A percentile compares a stretch with the other conserved stretches of the same genome.
These are phyloP conservation scores for Syzygium aromaticum DNA, from an alignment of 345 rosid genomes.

Conservation along the genomic window DNA sequence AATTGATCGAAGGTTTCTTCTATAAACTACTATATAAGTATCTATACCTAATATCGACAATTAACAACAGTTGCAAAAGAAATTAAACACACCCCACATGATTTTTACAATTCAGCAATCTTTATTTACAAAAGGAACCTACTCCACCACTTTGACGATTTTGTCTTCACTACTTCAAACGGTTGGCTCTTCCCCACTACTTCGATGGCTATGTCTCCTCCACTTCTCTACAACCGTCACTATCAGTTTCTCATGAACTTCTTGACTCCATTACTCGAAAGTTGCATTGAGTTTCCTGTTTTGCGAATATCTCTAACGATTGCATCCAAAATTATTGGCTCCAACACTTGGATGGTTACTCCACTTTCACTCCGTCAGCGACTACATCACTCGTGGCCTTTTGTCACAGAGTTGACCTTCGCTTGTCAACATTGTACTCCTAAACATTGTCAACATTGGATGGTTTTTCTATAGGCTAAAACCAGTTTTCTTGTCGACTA, in stretches of 20 bases:
- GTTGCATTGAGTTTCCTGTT: neutral
- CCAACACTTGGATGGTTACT: neutral
- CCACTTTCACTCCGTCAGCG: neutral
- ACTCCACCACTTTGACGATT: neutral
- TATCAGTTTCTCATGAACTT: neutral
- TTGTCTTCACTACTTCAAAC: neutral
- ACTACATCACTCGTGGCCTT: neutral
- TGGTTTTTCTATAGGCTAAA: too few species aligned
- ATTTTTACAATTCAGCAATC: too few species aligned
- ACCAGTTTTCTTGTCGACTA: neutral
- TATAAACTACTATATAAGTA: too few species aligned
- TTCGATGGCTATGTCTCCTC: neutral
- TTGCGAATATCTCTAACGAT: neutral
- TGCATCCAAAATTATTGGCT: neutral
- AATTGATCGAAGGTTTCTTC: neutral
- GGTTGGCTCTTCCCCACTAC: neutral
- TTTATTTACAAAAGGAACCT: too few species aligned
- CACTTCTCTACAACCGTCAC: neutral
- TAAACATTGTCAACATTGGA: too few species aligned
- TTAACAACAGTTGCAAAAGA: too few species aligned
- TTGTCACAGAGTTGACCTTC: neutral
- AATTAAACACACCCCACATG: too few species aligned
- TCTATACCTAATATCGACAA: too few species aligned
- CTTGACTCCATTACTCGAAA: neutral
- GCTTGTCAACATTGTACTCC: neutral